phyloP scores from a whole-genome alignment of 495 filamentous ascomycete genomes.

The Paragyromitra xinjiangensis region DNA sequence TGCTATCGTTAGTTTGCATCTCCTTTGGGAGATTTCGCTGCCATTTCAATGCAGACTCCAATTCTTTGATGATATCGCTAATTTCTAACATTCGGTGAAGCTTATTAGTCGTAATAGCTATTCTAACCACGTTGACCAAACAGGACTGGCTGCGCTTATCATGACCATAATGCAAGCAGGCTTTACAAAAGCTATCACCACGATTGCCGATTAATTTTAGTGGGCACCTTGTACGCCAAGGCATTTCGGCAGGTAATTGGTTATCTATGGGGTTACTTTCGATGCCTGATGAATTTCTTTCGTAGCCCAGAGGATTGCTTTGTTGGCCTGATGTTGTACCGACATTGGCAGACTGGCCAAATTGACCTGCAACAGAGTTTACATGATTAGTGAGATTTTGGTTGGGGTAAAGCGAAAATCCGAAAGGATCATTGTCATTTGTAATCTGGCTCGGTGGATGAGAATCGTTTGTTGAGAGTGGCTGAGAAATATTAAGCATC shows the following conservation, averaged over 20 bases:
- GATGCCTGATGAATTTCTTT: not conserved
- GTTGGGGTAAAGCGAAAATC: not conserved
- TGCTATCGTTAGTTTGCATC: slow-evolving; percentile 16
- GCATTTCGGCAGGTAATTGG: slow-evolving; percentile 36
- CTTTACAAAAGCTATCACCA: slow-evolving; percentile 44
- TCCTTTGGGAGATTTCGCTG: slow-evolving; percentile 22
- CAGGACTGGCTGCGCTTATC: slow-evolving; percentile 45
- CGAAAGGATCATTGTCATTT: not conserved
- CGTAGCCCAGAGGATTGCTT: not conserved
- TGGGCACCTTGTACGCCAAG: slow-evolving; percentile 37
- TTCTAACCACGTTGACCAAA: slow-evolving; percentile 27
- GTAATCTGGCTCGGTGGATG: not conserved
- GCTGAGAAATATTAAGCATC: not conserved
- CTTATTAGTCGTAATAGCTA: slow-evolving; percentile 27
- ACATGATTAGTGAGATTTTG: not conserved
- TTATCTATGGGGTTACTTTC: not conserved
- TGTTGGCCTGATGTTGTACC: slow-evolving; percentile 2
- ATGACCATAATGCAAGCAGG: slow-evolving; percentile 48
- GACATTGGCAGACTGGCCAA: not conserved
- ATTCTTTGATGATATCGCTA: slow-evolving; percentile 14
- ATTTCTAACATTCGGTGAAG: slow-evolving; percentile 3
- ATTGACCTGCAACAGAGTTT: not conserved
- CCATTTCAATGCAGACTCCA: slow-evolving; percentile 33
- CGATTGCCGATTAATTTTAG: slow-evolving; percentile 38
- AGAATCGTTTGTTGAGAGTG: not conserved